A percentile compares a stretch with the other conserved stretches of the same genome.
phyloP scores from a whole-genome alignment of 164 flowering plant genomes.

The Aristolochia contorta region DNA sequence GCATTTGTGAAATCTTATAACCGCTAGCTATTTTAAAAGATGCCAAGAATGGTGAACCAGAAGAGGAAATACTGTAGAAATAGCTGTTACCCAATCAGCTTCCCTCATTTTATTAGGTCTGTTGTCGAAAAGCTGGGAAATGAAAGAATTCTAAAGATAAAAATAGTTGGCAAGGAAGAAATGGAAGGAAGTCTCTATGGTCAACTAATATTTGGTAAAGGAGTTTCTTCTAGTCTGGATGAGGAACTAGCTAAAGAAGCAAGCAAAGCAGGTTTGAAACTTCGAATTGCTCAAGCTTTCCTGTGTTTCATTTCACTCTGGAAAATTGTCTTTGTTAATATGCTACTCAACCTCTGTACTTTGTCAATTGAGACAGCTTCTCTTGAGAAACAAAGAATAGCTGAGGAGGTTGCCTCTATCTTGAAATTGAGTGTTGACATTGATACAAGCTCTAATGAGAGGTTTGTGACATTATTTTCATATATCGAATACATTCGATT shows the following conservation, averaged over 20 bases:
- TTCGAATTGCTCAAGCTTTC: background rate
- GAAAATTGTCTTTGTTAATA: background rate
- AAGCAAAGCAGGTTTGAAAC: slow-evolving; percentile 66
- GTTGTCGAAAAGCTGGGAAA: slow-evolving; percentile 62
- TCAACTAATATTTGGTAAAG: slow-evolving; percentile 58
- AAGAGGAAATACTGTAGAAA: too few species aligned
- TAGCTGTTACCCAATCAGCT: too few species aligned
- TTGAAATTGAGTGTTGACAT: slow-evolving; percentile 72
- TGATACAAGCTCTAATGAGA: slow-evolving; percentile 55
- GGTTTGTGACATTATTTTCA: slow-evolving; percentile 16
- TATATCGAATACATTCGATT: too few species aligned
- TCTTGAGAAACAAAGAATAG: slow-evolving; percentile 74
- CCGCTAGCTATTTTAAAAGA: too few species aligned
- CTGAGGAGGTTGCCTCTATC: slow-evolving; percentile 82
- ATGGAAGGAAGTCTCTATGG: slow-evolving; percentile 64
- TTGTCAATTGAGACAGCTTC: slow-evolving; percentile 38
- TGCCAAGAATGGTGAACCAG: too few species aligned
- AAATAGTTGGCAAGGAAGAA: slow-evolving; percentile 64
- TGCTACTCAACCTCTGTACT: too few species aligned
- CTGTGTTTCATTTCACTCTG: background rate
- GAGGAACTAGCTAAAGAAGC: slow-evolving; percentile 74
- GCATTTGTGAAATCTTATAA: too few species aligned
- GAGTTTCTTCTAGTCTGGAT: slow-evolving; percentile 44
- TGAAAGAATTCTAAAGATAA: slow-evolving; percentile 57
- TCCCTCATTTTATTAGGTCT: slow-evolving; percentile 29